phyloP scores from a whole-genome alignment of 2,329 filamentous ascomycete genomes.

The Diplodia sapinea region DNA sequence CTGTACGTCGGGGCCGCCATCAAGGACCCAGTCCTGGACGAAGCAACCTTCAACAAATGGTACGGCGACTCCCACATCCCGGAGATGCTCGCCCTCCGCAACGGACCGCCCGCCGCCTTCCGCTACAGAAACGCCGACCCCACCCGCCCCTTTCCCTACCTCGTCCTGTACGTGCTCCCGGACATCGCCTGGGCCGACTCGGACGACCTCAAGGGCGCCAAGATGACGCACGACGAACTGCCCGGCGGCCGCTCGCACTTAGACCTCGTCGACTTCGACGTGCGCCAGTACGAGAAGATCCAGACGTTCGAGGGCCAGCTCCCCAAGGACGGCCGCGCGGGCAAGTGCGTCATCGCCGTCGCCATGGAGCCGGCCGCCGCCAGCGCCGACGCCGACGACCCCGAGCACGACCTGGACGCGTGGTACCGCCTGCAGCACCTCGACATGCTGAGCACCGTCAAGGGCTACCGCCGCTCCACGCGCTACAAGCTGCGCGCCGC shows the following conservation, averaged over 20 bases:
- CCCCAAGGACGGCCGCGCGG: constrained; percentile 4
- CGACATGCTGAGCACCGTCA: constrained; percentile 34
- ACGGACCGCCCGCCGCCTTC: constrained; percentile 23
- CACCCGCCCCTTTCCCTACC: not conserved
- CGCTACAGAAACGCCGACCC: constrained; percentile 31
- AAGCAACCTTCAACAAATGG: constrained; percentile 32
- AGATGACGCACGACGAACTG: not conserved
- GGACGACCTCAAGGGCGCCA: not conserved
- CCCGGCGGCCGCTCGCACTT: constrained; percentile 2
- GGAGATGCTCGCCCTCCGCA: constrained; percentile 22
- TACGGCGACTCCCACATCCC: constrained; percentile 32
- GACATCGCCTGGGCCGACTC: not conserved
- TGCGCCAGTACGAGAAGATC: constrained; percentile 19
- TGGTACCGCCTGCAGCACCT: constrained; percentile 38
- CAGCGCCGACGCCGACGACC: not conserved
- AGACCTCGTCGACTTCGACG: constrained; percentile 7
- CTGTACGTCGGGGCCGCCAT: constrained; percentile 24
- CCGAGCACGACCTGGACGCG: constrained; percentile 34
- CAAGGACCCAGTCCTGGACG: constrained; percentile 29
- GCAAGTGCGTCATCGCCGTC: constrained; percentile 8
- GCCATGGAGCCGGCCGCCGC: constrained; percentile 21
- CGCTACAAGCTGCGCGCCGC: constrained; percentile 23
- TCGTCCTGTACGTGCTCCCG: not conserved
- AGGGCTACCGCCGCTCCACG: constrained; percentile 33
- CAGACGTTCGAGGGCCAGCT: constrained; percentile 26